Conservation (phyloP, 768 basidiomycete genomes). For the Phlebiopsis gigantea region DNA sequence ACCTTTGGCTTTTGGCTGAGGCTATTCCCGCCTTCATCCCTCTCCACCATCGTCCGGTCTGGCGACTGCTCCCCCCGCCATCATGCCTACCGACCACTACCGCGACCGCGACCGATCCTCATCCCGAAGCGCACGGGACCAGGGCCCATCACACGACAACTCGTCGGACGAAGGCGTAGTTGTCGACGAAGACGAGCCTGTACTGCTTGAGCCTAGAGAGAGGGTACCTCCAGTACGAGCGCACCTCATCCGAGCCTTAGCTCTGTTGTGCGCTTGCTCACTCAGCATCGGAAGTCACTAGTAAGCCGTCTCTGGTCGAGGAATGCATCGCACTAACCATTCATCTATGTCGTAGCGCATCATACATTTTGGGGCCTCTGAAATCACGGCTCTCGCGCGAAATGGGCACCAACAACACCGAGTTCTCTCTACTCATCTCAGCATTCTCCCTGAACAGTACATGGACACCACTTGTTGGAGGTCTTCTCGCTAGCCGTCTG, state of each 20-base stretch:
- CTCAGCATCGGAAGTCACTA: conserved; percentile 76
- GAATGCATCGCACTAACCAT: neutral
- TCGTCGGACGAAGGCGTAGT: conserved; percentile 12
- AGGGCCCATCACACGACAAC: neutral
- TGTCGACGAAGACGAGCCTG: conserved; percentile 14
- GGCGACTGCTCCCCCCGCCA: neutral
- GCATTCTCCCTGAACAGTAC: conserved; percentile 72
- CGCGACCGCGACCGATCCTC: neutral
- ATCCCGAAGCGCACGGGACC: conserved; percentile 7
- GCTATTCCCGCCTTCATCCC: neutral
- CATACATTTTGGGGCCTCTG: conserved; percentile 72
- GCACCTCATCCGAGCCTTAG: conserved; percentile 49
- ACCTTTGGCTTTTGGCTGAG: neutral
- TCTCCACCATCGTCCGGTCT: neutral
- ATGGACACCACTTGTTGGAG: conserved; percentile 76
- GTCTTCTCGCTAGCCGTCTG: conserved; percentile 61
- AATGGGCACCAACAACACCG: conserved; percentile 68
- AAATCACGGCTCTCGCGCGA: conserved; percentile 67
- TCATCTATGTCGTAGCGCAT: conserved; percentile 39
- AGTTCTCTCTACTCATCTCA: conserved; percentile 74
- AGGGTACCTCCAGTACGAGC: conserved; percentile 24
- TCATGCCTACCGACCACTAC: conserved; percentile 4
- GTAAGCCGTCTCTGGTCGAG: conserved; percentile 31
- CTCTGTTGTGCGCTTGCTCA: conserved; percentile 67
- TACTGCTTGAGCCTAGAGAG: conserved; percentile 6